Evolutionary conservation across 805 yeast species (phyloP).

Genomic region (Metschnikowia dekortorum): DNA sequence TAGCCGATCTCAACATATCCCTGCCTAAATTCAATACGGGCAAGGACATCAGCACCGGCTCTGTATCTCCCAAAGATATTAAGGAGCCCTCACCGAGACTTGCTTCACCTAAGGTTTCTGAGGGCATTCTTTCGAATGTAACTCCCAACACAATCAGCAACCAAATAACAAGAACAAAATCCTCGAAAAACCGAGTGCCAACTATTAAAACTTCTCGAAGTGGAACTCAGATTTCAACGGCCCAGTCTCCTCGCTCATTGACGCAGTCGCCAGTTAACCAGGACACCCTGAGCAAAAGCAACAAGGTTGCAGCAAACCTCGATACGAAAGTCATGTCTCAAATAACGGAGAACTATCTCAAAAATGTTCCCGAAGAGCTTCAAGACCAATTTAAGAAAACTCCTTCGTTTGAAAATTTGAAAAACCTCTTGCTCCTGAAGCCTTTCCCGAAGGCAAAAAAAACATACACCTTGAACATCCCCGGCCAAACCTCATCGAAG

Average conservation of each 20-base stretch:
- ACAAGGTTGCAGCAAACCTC: constrained; percentile 6
- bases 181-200: constrained; percentile 1
- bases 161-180: constrained; percentile 2
- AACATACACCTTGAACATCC: constrained; percentile 84
- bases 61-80: constrained; percentile 20
- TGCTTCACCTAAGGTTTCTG: constrained; percentile 4
- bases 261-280: background rate
- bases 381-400: constrained; percentile 37
- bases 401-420: constrained; percentile 38
- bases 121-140: background rate
- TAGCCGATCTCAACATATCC: constrained; percentile 27
- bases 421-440: constrained; percentile 30
- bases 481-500: constrained; percentile 83
- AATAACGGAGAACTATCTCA: constrained; percentile 28
- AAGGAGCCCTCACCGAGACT: constrained; percentile 4
- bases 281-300: background rate
- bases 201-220: background rate
- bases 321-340: constrained; percentile 14
- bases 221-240: background rate
- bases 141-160: background rate
- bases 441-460: constrained; percentile 44
- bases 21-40: constrained; percentile 9
- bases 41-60: constrained; percentile 11
- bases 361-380: constrained; percentile 31
- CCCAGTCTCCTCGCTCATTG: background rate